Percentiles rank a stretch among this genome's conserved stretches.
phyloP scores from a whole-genome alignment of 371 early-diverging fungal species.

The Haplosporangium sp. region DNA sequence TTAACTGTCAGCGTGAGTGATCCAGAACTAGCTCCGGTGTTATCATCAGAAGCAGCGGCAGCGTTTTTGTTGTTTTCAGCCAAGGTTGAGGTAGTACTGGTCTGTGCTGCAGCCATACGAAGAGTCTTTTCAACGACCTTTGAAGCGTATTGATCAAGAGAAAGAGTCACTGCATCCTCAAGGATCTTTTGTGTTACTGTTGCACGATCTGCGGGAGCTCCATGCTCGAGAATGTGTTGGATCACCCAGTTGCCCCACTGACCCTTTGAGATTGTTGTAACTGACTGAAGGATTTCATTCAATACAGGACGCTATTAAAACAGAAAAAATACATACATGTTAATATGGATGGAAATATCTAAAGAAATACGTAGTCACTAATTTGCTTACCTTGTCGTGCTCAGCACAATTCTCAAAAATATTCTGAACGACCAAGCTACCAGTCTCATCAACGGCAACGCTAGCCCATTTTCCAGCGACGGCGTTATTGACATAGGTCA shows the following conservation, averaged over 20 bases:
- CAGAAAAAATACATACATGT: neutral
- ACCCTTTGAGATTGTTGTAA: constrained; percentile 73
- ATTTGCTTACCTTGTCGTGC: constrained; percentile 63
- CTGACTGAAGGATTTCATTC: constrained; percentile 69
- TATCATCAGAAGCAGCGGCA: neutral
- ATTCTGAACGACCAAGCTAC: constrained; percentile 84
- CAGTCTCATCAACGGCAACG: constrained; percentile 84
- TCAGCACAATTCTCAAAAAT: constrained; percentile 80
- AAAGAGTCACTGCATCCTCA: constrained; percentile 63
- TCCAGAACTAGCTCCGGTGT: neutral
- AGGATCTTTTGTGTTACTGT: constrained; percentile 63
- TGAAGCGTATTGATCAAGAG: constrained; percentile 81
- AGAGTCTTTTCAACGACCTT: constrained; percentile 84
- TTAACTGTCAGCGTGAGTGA: constrained; percentile 29
- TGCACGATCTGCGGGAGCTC: constrained; percentile 64
- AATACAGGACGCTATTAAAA: constrained; percentile 62
- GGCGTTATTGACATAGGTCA: constrained; percentile 69
- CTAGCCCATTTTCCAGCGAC: constrained; percentile 72
- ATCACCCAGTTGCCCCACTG: constrained; percentile 89
- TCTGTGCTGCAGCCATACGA: constrained; percentile 62
- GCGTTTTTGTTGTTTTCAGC: neutral
- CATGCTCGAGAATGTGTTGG: constrained; percentile 80
- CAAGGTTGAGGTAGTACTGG: neutral
- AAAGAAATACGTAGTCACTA: neutral
- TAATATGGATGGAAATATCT: neutral